phyloP scores from a whole-genome alignment of 1,284 basidiomycete genomes.

The Vanrija humicola region DNA sequence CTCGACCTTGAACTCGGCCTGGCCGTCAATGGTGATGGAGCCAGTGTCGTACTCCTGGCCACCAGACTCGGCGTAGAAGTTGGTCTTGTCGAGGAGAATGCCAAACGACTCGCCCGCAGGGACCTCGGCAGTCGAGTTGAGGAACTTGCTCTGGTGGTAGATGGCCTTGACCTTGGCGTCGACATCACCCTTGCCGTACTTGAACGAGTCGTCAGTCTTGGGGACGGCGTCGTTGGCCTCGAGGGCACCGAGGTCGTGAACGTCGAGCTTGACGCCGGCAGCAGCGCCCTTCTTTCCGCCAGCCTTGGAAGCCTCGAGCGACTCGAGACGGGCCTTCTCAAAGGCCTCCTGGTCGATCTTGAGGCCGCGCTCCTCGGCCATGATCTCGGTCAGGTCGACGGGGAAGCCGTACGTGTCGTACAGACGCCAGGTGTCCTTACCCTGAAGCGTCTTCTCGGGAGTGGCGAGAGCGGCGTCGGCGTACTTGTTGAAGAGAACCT shows the following conservation, averaged over 20 bases:
- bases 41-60: constrained; percentile 98
- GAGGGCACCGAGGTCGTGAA: constrained; percentile 85
- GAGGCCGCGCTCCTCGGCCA: constrained; percentile 92
- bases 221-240: constrained; percentile 77
- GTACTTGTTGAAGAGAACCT: constrained; percentile 93
- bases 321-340: constrained; percentile 79
- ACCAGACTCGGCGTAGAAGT: constrained; percentile 96
- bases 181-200: constrained; percentile 82
- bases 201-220: constrained; percentile 88
- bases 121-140: constrained; percentile 63
- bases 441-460: constrained; percentile 67
- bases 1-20: constrained; percentile 86
- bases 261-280: constrained; percentile 82
- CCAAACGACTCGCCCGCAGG: constrained; percentile 68
- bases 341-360: constrained; percentile 85
- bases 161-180: constrained; percentile 76
- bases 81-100: constrained; percentile 86
- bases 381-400: constrained; percentile 90
- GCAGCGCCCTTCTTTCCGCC: constrained; percentile 62
- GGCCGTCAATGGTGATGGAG: constrained; percentile 85
- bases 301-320: constrained; percentile 87
- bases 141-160: constrained; percentile 77
- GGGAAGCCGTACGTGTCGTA: constrained; percentile 99
- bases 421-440: constrained; percentile 92
- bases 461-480: constrained; percentile 65